Conservation (phyloP, 2,329 filamentous ascomycete species). For the Emergomyces africanus region DNA sequence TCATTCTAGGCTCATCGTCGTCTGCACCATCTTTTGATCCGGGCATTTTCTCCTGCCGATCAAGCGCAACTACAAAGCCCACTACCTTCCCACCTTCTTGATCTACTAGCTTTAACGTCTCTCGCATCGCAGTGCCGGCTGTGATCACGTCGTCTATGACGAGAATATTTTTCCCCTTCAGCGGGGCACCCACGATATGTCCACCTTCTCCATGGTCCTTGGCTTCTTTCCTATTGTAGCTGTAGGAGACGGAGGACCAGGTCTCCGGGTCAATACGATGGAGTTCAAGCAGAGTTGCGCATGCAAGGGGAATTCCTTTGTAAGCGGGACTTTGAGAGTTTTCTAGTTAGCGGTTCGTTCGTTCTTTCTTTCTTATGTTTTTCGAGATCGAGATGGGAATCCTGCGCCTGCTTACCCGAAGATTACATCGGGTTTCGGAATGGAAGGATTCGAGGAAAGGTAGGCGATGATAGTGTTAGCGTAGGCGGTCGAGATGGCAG, state of each 20-base stretch:
- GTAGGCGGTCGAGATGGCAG: slow-evolving; percentile 68
- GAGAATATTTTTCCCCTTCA: slow-evolving; percentile 75
- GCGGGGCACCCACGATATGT: slow-evolving; percentile 72
- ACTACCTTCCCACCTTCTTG: slow-evolving; percentile 73
- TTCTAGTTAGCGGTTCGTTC: not conserved
- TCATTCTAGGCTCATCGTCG: slow-evolving; percentile 50
- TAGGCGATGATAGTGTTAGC: slow-evolving; percentile 38
- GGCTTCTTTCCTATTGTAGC: slow-evolving; percentile 90
- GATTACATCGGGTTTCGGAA: slow-evolving; percentile 61
- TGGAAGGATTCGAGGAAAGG: slow-evolving; percentile 18
- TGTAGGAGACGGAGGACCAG: slow-evolving; percentile 64
- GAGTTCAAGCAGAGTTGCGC: slow-evolving; percentile 63
- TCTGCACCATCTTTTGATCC: slow-evolving; percentile 68
- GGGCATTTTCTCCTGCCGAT: slow-evolving; percentile 52
- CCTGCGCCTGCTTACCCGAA: slow-evolving; percentile 43
- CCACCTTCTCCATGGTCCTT: slow-evolving; percentile 96
- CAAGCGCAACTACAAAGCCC: slow-evolving; percentile 77
- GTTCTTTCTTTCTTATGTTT: not conserved
- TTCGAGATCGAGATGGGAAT: not conserved
- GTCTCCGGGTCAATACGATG: slow-evolving; percentile 50
- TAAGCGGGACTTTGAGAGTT: slow-evolving; percentile 54
- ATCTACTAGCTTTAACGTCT: slow-evolving; percentile 81
- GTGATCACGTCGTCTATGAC: slow-evolving; percentile 97
- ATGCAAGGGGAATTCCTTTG: slow-evolving; percentile 90
- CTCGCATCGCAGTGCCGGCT: slow-evolving; percentile 83